Percentiles rank a stretch among this genome's conserved stretches.
Evolutionary conservation across 1,284 basidiomycete species (phyloP).

Genomic region (Trametes pubescens): DNA sequence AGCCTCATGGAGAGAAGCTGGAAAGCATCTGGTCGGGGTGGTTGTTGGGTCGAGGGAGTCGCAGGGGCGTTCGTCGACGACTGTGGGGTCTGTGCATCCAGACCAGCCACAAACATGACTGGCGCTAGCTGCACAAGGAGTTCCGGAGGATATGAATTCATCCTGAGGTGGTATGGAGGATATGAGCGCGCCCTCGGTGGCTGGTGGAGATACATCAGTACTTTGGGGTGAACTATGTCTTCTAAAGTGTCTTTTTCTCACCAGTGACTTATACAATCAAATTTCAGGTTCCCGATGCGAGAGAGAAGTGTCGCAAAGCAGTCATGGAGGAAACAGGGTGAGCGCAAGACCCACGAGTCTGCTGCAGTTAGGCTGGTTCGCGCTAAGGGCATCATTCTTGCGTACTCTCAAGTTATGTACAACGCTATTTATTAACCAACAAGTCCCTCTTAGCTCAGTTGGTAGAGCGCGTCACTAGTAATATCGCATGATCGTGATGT

Average conservation of each 20-base stretch:
- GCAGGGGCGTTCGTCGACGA: conserved; percentile 30
- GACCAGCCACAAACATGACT: conserved; percentile 92
- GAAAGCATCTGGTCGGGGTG: conserved; percentile 63
- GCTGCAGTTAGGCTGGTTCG: too few species aligned
- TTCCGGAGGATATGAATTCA: conserved; percentile 92
- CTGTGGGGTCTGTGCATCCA: conserved; percentile 51
- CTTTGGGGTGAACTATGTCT: too few species aligned
- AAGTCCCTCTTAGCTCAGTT: conserved; percentile 57
- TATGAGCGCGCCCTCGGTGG: neutral
- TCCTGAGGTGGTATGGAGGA: conserved; percentile 40
- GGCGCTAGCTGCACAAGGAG: conserved; percentile 86
- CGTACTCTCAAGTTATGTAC: too few species aligned
- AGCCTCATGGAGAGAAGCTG: conserved; percentile 59
- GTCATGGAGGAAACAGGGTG: too few species aligned
- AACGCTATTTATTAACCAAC: neutral
- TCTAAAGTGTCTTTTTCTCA: too few species aligned
- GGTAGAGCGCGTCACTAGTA: conserved; percentile 64
- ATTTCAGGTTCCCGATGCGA: too few species aligned
- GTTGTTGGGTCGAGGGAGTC: conserved; percentile 30
- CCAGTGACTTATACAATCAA: too few species aligned
- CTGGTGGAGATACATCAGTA: too few species aligned
- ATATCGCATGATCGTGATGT: conserved; percentile 9
- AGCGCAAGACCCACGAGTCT: too few species aligned
- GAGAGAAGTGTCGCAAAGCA: too few species aligned
- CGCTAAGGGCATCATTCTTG: too few species aligned